phyloP scores from a whole-genome alignment of 108 stramenopile species.

The Aurantiochytrium sp. region DNA sequence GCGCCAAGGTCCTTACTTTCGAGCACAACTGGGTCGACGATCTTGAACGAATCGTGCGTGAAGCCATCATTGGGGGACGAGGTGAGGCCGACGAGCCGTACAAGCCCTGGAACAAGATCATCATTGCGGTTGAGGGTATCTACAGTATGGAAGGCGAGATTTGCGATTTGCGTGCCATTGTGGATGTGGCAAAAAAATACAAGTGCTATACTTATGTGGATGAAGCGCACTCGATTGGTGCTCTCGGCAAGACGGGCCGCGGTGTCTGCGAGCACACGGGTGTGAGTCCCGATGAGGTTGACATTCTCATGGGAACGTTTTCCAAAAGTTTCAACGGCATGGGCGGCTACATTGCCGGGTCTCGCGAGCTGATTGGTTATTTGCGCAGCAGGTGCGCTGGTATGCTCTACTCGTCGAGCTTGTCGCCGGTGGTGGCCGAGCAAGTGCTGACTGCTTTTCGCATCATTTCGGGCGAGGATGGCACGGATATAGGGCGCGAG shows the following conservation, averaged over 20 bases:
- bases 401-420: constrained; percentile 71
- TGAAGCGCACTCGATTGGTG: constrained; percentile 97
- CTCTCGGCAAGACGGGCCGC: constrained; percentile 88
- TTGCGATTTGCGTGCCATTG: constrained; percentile 77
- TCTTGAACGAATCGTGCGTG: constrained; percentile 72
- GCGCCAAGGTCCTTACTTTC: constrained; percentile 92
- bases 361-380: constrained; percentile 66
- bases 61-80: constrained; percentile 82
- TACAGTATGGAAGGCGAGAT: constrained; percentile 99
- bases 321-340: constrained; percentile 97
- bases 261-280: constrained; percentile 89
- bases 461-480: constrained; percentile 91
- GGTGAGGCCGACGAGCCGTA: constrained; percentile 71
- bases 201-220: constrained; percentile 86
- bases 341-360: constrained; percentile 95
- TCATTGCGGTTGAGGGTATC: constrained; percentile 96
- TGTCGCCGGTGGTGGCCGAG: constrained; percentile 84
- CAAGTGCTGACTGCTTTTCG: constrained; percentile 81
- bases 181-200: constrained; percentile 83
- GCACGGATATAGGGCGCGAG: constrained; percentile 71
- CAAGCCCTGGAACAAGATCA: constrained; percentile 89
- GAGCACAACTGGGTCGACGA: constrained; percentile 81
- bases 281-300: constrained; percentile 89
- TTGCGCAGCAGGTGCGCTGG: constrained; percentile 75
- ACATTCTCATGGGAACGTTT: constrained; percentile 98